Conservation (phyloP, 768 basidiomycete genomes). For the Panaeolus cyanescens region DNA sequence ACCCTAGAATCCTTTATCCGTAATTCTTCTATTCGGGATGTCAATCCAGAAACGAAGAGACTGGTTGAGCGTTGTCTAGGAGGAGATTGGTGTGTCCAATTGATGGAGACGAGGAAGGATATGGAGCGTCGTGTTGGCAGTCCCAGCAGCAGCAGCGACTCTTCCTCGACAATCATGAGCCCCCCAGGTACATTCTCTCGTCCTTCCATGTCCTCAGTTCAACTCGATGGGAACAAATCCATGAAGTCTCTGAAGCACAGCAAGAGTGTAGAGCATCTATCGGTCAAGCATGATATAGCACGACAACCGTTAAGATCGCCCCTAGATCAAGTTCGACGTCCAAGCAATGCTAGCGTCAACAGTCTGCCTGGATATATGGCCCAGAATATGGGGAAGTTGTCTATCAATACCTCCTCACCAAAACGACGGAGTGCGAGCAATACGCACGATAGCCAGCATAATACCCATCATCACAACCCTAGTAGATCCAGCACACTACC, state of each 20-base stretch:
- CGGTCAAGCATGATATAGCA: slow-evolving; percentile 20
- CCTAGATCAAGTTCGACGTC: slow-evolving; percentile 23
- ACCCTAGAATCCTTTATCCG: slow-evolving; percentile 78
- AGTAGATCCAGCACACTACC: slow-evolving; percentile 12
- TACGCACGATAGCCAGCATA: background rate
- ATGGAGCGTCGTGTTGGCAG: slow-evolving; percentile 34
- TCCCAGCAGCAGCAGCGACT: slow-evolving; percentile 46
- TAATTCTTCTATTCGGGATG: slow-evolving; percentile 75
- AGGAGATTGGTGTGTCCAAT: slow-evolving; percentile 84
- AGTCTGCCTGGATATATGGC: slow-evolving; percentile 36
- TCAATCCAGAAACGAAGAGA: slow-evolving; percentile 85
- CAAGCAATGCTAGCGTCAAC: slow-evolving; percentile 43
- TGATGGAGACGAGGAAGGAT: slow-evolving; percentile 41
- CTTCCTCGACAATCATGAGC: slow-evolving; percentile 38
- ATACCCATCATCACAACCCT: background rate
- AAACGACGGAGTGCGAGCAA: background rate
- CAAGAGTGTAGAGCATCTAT: slow-evolving; percentile 67
- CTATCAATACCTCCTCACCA: background rate
- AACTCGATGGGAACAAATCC: slow-evolving; percentile 38
- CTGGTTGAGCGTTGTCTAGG: slow-evolving; percentile 89
- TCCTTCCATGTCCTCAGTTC: slow-evolving; percentile 29
- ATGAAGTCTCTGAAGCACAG: slow-evolving; percentile 53
- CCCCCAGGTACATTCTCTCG: slow-evolving; percentile 27
- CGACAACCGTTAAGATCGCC: slow-evolving; percentile 29
- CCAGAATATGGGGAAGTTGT: slow-evolving; percentile 10